A percentile compares a stretch with the other conserved stretches of the same genome.
phyloP scores from a whole-genome alignment of 257 asterid species.

The Cinchona pubescens region DNA sequence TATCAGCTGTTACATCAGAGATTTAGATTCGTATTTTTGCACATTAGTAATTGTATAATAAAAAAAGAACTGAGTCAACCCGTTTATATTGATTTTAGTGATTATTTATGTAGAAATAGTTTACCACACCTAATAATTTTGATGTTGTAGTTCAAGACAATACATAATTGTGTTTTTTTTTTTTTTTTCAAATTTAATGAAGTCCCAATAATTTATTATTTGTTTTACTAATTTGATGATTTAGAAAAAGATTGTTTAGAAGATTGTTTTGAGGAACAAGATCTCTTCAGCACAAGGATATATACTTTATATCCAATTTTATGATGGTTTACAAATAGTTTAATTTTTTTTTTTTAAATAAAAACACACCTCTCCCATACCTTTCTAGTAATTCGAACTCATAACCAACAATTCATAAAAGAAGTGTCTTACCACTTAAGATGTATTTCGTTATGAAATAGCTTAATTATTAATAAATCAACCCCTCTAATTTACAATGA shows the following conservation, averaged over 20 bases:
- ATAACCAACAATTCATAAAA: too few relatives aligned
- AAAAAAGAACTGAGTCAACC: background rate
- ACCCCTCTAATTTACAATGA: background rate
- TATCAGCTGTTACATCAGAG: background rate
- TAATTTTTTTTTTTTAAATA: too few relatives aligned
- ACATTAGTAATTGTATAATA: background rate
- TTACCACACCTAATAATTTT: background rate
- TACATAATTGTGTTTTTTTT: too few relatives aligned
- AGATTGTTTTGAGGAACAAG: background rate
- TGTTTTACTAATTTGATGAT: background rate
- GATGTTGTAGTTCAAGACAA: background rate
- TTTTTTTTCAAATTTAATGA: background rate
- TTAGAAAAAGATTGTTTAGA: background rate
- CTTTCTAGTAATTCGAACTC: too few relatives aligned
- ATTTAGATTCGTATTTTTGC: background rate
- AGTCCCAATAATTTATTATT: background rate
- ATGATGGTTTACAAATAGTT: background rate
- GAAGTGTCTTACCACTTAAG: too few relatives aligned
- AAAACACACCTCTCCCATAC: too few relatives aligned
- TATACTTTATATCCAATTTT: background rate
- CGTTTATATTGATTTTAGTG: background rate
- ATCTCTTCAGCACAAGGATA: background rate
- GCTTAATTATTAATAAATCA: too few relatives aligned
- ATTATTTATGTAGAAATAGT: background rate
- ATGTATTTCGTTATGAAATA: too few relatives aligned